These are phyloP conservation scores for Aphanomyces astaci DNA, from an alignment of 352 stramenopile genomes.

Conservation along the genomic window DNA sequence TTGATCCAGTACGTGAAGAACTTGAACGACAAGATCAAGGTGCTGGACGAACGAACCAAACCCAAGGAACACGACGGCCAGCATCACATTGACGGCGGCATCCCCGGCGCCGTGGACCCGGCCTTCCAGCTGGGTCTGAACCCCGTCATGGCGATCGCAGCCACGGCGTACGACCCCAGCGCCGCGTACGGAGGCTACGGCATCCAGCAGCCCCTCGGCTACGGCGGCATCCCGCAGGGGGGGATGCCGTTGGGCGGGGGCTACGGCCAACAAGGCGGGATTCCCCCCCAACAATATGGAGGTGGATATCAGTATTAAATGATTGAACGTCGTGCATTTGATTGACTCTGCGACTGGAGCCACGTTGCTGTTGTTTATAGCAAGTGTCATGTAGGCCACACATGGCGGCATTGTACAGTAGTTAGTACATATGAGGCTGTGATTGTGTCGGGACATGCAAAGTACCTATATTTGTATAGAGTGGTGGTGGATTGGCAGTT, in stretches of 20 bases:
- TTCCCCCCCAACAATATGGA: conserved; percentile 52
- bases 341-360: neutral
- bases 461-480: too few species aligned
- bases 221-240: conserved; percentile 38
- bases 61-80: conserved; percentile 50
- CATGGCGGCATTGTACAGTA: too few species aligned
- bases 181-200: conserved; percentile 35
- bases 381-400: too few species aligned
- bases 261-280: conserved; percentile 33
- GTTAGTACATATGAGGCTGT: too few species aligned
- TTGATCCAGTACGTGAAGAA: conserved; percentile 99
- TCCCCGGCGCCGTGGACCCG: conserved; percentile 41
- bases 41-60: conserved; percentile 85
- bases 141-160: conserved; percentile 72
- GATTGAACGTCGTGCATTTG: conserved; percentile 1
- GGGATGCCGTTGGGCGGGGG: conserved; percentile 37
- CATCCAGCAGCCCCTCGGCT: conserved; percentile 29
- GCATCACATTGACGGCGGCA: conserved; percentile 26
- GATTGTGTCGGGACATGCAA: too few species aligned
- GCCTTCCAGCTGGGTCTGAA: conserved; percentile 69
- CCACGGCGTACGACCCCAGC: conserved; percentile 71
- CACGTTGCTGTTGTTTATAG: neutral
- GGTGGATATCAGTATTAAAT: conserved; percentile 39
- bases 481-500: too few species aligned
- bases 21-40: conserved; percentile 91